A percentile compares a stretch with the other conserved stretches of the same genome.
phyloP scores from a whole-genome alignment of 1,284 basidiomycete species.

The Peniophora sp. region DNA sequence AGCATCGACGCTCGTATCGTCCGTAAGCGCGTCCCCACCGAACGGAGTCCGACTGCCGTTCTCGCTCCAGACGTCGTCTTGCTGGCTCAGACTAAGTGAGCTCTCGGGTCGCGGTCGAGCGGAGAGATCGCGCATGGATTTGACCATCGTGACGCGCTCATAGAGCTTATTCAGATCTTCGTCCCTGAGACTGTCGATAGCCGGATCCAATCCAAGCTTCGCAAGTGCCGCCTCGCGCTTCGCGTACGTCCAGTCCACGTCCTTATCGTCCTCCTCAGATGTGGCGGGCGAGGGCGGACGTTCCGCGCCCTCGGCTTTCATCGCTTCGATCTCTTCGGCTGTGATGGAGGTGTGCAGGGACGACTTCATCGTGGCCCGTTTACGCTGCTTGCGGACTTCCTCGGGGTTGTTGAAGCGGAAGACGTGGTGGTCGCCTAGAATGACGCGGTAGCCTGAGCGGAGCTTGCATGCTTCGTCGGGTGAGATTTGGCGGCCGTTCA shows the following conservation, averaged over 20 bases:
- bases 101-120: conserved; percentile 73
- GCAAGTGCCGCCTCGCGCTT: conserved; percentile 87
- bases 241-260: conserved; percentile 92
- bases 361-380: conserved; percentile 66
- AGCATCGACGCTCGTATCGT: conserved; percentile 78
- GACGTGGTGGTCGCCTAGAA: conserved; percentile 93
- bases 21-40: conserved; percentile 68
- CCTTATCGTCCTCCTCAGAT: conserved; percentile 57
- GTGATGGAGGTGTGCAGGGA: conserved; percentile 57
- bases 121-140: conserved; percentile 77
- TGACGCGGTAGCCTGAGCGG: conserved; percentile 91
- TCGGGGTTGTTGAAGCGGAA: conserved; percentile 97
- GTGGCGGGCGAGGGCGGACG: conserved; percentile 73
- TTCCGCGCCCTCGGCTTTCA: conserved; percentile 35
- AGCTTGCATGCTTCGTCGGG: conserved; percentile 74
- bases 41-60: conserved; percentile 50
- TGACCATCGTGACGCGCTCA: conserved; percentile 88
- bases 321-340: conserved; percentile 53
- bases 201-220: conserved; percentile 75
- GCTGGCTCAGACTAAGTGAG: conserved; percentile 73
- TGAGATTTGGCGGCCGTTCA: conserved; percentile 86
- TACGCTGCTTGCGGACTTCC: conserved; percentile 84
- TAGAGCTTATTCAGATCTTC: conserved; percentile 91
- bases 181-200: conserved; percentile 85
- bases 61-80: conserved; percentile 84